phyloP scores from a whole-genome alignment of 176 grass and related monocot genomes.

The Tuctoria greenei region DNA sequence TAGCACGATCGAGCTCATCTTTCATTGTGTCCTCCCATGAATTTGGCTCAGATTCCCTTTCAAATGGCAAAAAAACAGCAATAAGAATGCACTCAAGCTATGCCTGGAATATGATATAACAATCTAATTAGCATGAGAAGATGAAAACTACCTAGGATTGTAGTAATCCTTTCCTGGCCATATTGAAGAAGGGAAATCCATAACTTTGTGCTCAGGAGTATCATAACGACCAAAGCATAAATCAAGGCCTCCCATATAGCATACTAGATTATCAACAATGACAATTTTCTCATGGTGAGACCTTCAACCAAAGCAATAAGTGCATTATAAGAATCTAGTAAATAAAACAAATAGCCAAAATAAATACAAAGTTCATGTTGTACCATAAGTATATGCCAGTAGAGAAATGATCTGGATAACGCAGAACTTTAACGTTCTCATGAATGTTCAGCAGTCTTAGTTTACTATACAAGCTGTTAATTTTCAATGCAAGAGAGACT shows the following conservation, averaged over 20 bases:
- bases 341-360: neutral
- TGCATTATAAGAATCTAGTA: constrained; percentile 17
- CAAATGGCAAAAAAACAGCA: constrained; percentile 8
- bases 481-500: constrained; percentile 81
- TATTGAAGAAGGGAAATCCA: constrained; percentile 52
- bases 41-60: constrained; percentile 87
- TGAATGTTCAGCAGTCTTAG: constrained; percentile 66
- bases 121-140: neutral
- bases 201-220: constrained; percentile 65
- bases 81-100: constrained; percentile 30
- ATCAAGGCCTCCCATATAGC: constrained; percentile 84
- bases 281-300: constrained; percentile 96
- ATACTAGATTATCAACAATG: constrained; percentile 81
- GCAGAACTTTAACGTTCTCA: constrained; percentile 89
- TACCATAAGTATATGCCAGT: constrained; percentile 86
- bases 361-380: neutral
- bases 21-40: constrained; percentile 88
- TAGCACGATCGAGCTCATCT: constrained; percentile 79
- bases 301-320: constrained; percentile 49
- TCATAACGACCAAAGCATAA: constrained; percentile 92
- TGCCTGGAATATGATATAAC: neutral
- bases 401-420: constrained; percentile 87
- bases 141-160: constrained; percentile 65
- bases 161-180: constrained; percentile 98
- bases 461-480: constrained; percentile 84